Base-by-base conservation (phyloP, 441 rosid genomes). In the Corymbia calophylla region DNA sequence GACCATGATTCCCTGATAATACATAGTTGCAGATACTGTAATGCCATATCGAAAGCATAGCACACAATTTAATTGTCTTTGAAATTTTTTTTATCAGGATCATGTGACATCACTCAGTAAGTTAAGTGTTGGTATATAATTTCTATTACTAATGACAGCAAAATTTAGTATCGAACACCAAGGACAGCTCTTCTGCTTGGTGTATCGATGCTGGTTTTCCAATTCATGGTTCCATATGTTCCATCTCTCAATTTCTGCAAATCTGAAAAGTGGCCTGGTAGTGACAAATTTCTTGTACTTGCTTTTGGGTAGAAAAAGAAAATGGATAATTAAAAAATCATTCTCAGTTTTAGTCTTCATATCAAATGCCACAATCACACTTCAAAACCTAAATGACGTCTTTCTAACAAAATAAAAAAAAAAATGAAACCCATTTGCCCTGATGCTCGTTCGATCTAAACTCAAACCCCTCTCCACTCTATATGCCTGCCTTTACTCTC, bases 1-100 rank as follows among this genome's bases (percentile, higher is more conserved):
- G 66, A 90, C 93, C 64, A 89, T 13, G 31, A 56, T 86, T 17
- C 91, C 93, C 93, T 91, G 53, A 56, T 66, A 15, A 25, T 10
- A 16, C 17, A 54, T 51, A 51, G 39, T 19, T 32, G n/a, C 16
- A 39, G 9, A 44, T 18, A 35, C 87, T 7, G n/a, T n/a, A n/a
- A 64, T n/a, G 18, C 7, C 35, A 5, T 14, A 15, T n/a, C 8
- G 70, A 64, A 64, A n/a, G 19, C 9, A n/a, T 14, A n/a, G 70
- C 70, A 15, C 35, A n/a, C 35, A 64, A n/a, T 64, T 64, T n/a
- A 9, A 15, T 13, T n/a, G 18, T 17, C 35, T 64, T n/a, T n/a
- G 31, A 16, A 64, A n/a, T 10, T 2, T 14, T 14, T 10, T n/a
- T 8, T n/a, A 64, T 14, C 14, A 7, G 9, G 35, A 29, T 62